Evolutionary conservation across 2,329 filamentous ascomycete genomes (phyloP), one percentile per base, ranked within the genome.

Genomic region (Neofusicoccum kwambonambiense): DNA sequence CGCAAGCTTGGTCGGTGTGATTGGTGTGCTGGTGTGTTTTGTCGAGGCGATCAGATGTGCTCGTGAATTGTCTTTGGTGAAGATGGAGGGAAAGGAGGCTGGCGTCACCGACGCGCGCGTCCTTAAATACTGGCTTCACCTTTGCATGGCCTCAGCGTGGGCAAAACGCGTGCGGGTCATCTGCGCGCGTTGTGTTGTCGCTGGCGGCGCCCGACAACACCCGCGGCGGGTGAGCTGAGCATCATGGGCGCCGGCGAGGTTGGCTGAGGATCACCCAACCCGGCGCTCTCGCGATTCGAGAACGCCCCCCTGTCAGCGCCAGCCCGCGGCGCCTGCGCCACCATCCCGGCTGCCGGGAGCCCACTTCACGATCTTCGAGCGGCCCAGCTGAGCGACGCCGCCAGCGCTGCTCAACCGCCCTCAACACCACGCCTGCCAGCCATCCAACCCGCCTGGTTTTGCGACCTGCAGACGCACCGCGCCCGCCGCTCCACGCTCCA

Each of bases 211-310:
- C 57, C 58, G 58, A 62, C 22, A 51, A 51, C 47, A 51, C 37
- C 58, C 58, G 19, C 7, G 13, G 34, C 34, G 7, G 22, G 58
- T 62, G 58, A 62, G 58, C 34, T 62, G 58, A 62, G 58, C 44
- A 62, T 62, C 41, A 60, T 50, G 34, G 34, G 5, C n/a, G 31
- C 15, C 13, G 45, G 45, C 45, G 45, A 17, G n/a, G 47, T 62
- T 62, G 58, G 50, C 58, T 62, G 58, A 62, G 58, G 34, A 62
- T 62, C 58, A 62, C 58, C 58, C 58, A 62, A 62, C 45, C 27
- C 27, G 27, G 4, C 4, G 27, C 27, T 31, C 27, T 31, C 27
- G 27, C 27, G 27, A 42, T 45, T 54, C n/a, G 15, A 27, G 34
- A 39, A 39, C 12, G 39, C 54, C 37, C 52, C 22, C 31, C 6